Evolutionary conservation across 495 filamentous ascomycete genomes (phyloP), one percentile per base, ranked within the genome.

Genomic region (Daldinia childiae): DNA sequence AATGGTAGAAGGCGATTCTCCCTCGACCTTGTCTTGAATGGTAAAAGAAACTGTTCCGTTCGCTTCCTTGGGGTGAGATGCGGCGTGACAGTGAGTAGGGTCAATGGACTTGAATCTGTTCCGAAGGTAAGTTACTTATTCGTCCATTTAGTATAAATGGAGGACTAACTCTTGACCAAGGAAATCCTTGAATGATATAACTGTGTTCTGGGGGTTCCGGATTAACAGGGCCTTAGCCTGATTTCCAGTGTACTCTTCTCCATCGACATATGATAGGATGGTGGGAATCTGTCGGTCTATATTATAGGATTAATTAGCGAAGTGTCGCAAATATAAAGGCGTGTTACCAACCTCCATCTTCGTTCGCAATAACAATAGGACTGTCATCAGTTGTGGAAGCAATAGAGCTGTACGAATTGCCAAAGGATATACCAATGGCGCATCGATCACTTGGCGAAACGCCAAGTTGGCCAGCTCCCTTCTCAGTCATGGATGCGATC

Each of bases 331-430:
- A 55, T 65, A 21, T 19, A 39, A 17, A 50, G 57, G 32, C 34
- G 76, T 12, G 30, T 5, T 4, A 27, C 90, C 78, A 78, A 95
- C 93, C 93, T 87, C 95, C 95, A 81, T 98, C 95, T 82, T 99
- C 96, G 82, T 99, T 98, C 65, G 96, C 95, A 81, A 99, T 98
- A 74, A 99, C 95, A 79, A 97, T 93, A 68, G 93, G 90, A 83
- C 95, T 97, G 80, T 94, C 95, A 74, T 98, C 95, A 50, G 90
- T 87, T 34, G 94, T 93, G 76, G 89, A 91, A 71, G 94, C 95
- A 82, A 99, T 98, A 58, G 93, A 97, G 83, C 95, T 97, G 87
- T 93, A 95, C 56, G 92, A 93, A 82, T 99, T 99, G 80, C 95
- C 96, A 85, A 98, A 98, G 58, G 94, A 92, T 79, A 99, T 93